A percentile compares a stretch with the other conserved stretches of the same genome.
phyloP scores from a whole-genome alignment of 805 yeast species.

The Candida railenensis region DNA sequence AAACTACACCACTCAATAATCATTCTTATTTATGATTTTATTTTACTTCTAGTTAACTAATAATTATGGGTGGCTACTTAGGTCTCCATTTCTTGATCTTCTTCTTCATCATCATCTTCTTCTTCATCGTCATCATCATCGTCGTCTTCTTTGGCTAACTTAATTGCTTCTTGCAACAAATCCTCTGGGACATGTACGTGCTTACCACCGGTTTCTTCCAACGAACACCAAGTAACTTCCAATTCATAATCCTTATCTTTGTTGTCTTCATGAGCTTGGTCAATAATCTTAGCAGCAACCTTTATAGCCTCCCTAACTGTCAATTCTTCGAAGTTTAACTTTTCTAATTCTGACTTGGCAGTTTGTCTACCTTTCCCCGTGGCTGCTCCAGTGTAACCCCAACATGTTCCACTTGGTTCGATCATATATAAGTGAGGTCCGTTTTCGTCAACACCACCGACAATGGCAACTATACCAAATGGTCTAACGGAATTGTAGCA shows the following conservation, averaged over 20 bases:
- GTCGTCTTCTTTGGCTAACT: slow-evolving; percentile 78
- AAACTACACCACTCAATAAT: too few species aligned
- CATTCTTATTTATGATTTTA: too few species aligned
- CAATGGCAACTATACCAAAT: slow-evolving; percentile 87
- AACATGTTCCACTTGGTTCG: slow-evolving; percentile 94
- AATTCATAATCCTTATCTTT: slow-evolving; percentile 96
- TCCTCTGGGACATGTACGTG: slow-evolving; percentile 83
- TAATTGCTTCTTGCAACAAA: slow-evolving; percentile 77
- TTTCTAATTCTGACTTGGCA: slow-evolving; percentile 96
- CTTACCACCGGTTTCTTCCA: slow-evolving; percentile 70
- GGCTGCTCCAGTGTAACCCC: slow-evolving; percentile 98
- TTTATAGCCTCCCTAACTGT: slow-evolving; percentile 81
- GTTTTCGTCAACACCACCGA: slow-evolving; percentile 89
- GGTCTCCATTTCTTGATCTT: slow-evolving; percentile 4
- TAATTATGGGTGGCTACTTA: neutral
- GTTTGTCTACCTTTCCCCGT: slow-evolving; percentile 98
- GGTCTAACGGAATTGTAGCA: slow-evolving; percentile 97
- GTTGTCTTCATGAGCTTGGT: slow-evolving; percentile 94
- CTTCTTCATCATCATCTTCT: slow-evolving; percentile 41
- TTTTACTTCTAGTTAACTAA: neutral
- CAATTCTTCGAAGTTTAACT: slow-evolving; percentile 70
- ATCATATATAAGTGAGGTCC: slow-evolving; percentile 95
- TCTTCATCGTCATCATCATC: slow-evolving; percentile 72
- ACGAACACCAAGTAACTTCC: slow-evolving; percentile 82
- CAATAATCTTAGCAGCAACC: slow-evolving; percentile 90